These are phyloP conservation scores for Penicillium paradoxum DNA, from an alignment of 495 filamentous ascomycete species.

Conservation along the genomic window DNA sequence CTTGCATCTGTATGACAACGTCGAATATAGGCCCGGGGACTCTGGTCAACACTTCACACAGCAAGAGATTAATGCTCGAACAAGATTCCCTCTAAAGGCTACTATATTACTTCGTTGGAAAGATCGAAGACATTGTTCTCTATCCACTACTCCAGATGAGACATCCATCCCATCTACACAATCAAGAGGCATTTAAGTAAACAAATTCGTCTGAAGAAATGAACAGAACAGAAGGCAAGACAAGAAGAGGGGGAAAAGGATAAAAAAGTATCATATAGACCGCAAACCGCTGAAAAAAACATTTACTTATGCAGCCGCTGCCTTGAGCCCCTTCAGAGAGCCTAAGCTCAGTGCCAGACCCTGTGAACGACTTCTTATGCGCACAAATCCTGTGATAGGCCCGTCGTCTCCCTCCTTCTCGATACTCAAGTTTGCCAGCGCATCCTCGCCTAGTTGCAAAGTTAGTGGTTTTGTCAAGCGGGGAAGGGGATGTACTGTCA, in stretches of 20 bases:
- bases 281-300: slow-evolving; percentile 27
- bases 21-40: too few species aligned
- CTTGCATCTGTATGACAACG: too few species aligned
- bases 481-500: slow-evolving; percentile 9
- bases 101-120: neutral
- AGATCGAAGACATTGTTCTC: slow-evolving; percentile 18
- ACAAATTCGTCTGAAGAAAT: slow-evolving; percentile 29
- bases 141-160: slow-evolving; percentile 28
- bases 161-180: slow-evolving; percentile 19
- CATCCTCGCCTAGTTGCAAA: slow-evolving; percentile 78
- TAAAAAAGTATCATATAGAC: slow-evolving; percentile 28
- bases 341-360: slow-evolving; percentile 92
- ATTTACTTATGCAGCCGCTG: slow-evolving; percentile 41
- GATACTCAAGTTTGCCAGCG: slow-evolving; percentile 93
- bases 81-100: neutral
- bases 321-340: slow-evolving; percentile 88
- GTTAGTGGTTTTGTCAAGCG: slow-evolving; percentile 21
- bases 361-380: slow-evolving; percentile 96
- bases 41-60: too few species aligned
- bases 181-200: slow-evolving; percentile 27
- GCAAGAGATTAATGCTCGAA: too few species aligned
- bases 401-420: slow-evolving; percentile 96
- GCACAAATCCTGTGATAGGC: slow-evolving; percentile 95
- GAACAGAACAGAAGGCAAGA: slow-evolving; percentile 16
- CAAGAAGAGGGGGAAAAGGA: slow-evolving; percentile 17